These are phyloP conservation scores for Cutaneotrichosporon arboriforme DNA, from an alignment of 1,284 basidiomycete genomes.

Conservation along the genomic window DNA sequence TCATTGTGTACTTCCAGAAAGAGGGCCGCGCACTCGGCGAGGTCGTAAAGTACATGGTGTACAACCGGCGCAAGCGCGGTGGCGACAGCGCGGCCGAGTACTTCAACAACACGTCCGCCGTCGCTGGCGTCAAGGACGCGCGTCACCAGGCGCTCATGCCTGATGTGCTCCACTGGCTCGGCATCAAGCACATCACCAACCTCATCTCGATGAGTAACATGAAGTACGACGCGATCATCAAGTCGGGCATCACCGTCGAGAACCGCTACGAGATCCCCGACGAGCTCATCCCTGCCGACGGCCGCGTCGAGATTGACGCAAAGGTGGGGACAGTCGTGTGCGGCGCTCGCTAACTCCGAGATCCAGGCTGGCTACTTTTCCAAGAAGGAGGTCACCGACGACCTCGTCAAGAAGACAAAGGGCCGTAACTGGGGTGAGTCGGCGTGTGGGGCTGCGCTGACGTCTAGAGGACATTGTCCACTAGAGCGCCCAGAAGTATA, in stretches of 20 bases:
- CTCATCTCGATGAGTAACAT: slow-evolving; percentile 79
- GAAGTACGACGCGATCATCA: slow-evolving; percentile 91
- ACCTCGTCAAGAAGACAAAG: slow-evolving; percentile 74
- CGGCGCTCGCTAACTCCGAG: slow-evolving; percentile 26
- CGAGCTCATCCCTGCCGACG: slow-evolving; percentile 81
- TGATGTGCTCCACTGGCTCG: slow-evolving; percentile 90
- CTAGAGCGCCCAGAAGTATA: slow-evolving; percentile 5
- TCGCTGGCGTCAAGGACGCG: slow-evolving; percentile 95
- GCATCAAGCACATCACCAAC: slow-evolving; percentile 78
- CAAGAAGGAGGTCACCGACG: slow-evolving; percentile 64
- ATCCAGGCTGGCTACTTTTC: slow-evolving; percentile 89
- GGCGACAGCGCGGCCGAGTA: slow-evolving; percentile 89
- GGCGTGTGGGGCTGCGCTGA: neutral
- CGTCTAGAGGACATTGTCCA: slow-evolving; percentile 30
- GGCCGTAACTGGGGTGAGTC: slow-evolving; percentile 72
- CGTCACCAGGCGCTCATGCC: slow-evolving; percentile 95
- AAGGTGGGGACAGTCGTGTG: slow-evolving; percentile 50
- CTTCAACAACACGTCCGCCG: slow-evolving; percentile 86
- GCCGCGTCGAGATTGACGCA: slow-evolving; percentile 89
- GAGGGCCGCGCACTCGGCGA: slow-evolving; percentile 80
- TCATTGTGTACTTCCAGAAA: slow-evolving; percentile 91
- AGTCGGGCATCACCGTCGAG: slow-evolving; percentile 76
- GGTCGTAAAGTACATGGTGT: slow-evolving; percentile 63
- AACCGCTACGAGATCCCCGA: slow-evolving; percentile 81
- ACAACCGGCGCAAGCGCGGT: slow-evolving; percentile 90